Base-by-base conservation (phyloP, 2,329 filamentous ascomycete genomes). In the Colletotrichum chrysophilum region DNA sequence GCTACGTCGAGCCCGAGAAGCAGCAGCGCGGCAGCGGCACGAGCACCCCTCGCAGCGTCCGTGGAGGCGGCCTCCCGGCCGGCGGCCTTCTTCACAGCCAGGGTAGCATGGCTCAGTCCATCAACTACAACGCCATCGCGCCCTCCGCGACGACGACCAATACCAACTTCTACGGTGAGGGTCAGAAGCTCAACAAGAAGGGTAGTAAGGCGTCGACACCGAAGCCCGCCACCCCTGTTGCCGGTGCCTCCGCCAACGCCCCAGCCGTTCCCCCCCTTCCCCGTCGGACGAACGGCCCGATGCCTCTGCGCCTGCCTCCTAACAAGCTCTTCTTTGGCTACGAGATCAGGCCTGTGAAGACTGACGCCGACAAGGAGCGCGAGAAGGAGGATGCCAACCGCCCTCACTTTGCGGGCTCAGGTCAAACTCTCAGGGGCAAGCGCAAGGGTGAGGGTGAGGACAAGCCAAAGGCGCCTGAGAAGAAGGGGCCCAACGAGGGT, bases 321-420 rank as follows among this genome's bases (percentile, higher is more conserved):
- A 97, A 97, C 80, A 98, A 98, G 85, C 89, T 99, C 6, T 99
- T 99, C 88, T 98, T 99, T 78, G 97, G 97, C 4, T 99, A 98
- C 81, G 94, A 98, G 81, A 91, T 98, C 82, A 98, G 94, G 84
- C 96, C 96, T 0, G 89, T 97, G 56, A 96, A 95, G 87, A 95
- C 94, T 10, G 92, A 94, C 73, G 93, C 92, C 43, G 92, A 95
- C 74, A 93, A 92, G 82, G 91, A 92, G 67, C 89, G 93, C 76
- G 92, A 94, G 75, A 90, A 92, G 48, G 90, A 92, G 76, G 78
- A 92, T n/a, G 89, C 90, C 5, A 89, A 89, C 75, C 91, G 92
- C 78, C 93, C 94, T n/a, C 92, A 92, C 79, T 98, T 98, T 84
- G 92, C 93, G 6, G 96, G 96, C 0, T 92, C 95, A 78, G 96